phyloP scores from a whole-genome alignment of 495 filamentous ascomycete genomes.

The Eremomyces bilateralis region DNA sequence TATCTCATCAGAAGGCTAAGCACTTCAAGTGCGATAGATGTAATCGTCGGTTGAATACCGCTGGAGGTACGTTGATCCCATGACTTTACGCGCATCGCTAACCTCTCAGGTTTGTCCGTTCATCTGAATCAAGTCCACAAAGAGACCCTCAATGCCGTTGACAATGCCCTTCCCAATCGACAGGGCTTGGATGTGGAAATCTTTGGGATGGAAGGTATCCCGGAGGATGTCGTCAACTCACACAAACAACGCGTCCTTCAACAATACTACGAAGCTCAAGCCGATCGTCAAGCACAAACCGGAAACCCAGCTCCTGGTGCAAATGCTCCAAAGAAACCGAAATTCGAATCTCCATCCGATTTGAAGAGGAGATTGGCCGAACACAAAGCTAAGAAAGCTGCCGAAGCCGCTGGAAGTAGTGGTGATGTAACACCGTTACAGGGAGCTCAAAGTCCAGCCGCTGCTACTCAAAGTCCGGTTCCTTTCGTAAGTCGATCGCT shows the following conservation, averaged over 20 bases:
- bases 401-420: constrained; percentile 27
- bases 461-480: constrained; percentile 30
- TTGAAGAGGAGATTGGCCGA: constrained; percentile 13
- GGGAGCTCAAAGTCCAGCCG: constrained; percentile 29
- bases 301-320: constrained; percentile 59
- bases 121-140: constrained; percentile 99
- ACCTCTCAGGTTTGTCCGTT: constrained; percentile 56
- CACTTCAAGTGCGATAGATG: constrained; percentile 95
- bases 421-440: constrained; percentile 37
- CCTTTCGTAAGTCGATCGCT: constrained; percentile 30
- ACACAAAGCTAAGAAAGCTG: constrained; percentile 8
- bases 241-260: constrained; percentile 70
- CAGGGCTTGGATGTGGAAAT: constrained; percentile 77
- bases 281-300: constrained; percentile 56
- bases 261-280: constrained; percentile 66
- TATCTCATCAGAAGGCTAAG: constrained; percentile 92
- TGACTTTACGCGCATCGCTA: constrained; percentile 1
- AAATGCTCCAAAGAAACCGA: constrained; percentile 46
- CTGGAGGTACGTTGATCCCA: constrained; percentile 45
- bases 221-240: constrained; percentile 55
- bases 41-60: constrained; percentile 70
- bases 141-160: constrained; percentile 61
- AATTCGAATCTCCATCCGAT: constrained; percentile 32
- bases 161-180: constrained; percentile 75
- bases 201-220: constrained; percentile 95